Evolutionary conservation across 176 grass and related monocot genomes (phyloP), one percentile per base, ranked within the genome.

Genomic region (Melocanna baccifera): DNA sequence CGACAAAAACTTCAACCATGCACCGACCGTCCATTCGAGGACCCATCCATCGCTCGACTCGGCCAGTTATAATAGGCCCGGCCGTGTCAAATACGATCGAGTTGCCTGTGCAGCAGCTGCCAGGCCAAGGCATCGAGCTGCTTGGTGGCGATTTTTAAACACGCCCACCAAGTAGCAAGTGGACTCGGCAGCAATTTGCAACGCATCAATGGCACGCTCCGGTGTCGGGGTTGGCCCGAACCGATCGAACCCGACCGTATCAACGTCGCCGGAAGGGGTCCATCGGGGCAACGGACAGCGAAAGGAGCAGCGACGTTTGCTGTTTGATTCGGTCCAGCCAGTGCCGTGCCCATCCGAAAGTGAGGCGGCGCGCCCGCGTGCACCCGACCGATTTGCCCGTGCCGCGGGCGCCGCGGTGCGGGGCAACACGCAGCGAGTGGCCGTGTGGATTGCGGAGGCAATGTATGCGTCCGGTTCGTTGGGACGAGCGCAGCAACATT

Each of bases 191-290:
- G 23, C 12, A 6, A 7, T 15, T 14, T 40, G 59, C 19, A 7
- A 50, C 10, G 25, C 43, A 29, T 51, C 14, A 23, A 57, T 7
- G 15, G 79, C 26, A 34, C 66, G 37, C n/a, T 22, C 51, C 52
- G 34, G 50, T 13, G 63, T 19, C 28, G 57, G 9, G 9, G 57
- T 25, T 12, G 18, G 11, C 18, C n/a, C 5, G 41, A 23, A 2
- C 53, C 37, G 39, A 40, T 40, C 6, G 42, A 66, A 6, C 81
- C 58, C 76, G 74, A 78, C 29, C 41, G 75, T 23, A 61, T 79
- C 84, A 62, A 69, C 83, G 53, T 62, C 75, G 75, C 25, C 76
- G 30, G 66, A 78, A 62, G 64, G 28, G 46, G 47, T 52, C 46
- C 47, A 73, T 52, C 46, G 45, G 45, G 8, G 46, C 70, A 28